Percentiles rank a stretch among this genome's conserved stretches.
Evolutionary conservation across 1,139 yeast genomes (phyloP).

Genomic region (Candida sp.): DNA sequence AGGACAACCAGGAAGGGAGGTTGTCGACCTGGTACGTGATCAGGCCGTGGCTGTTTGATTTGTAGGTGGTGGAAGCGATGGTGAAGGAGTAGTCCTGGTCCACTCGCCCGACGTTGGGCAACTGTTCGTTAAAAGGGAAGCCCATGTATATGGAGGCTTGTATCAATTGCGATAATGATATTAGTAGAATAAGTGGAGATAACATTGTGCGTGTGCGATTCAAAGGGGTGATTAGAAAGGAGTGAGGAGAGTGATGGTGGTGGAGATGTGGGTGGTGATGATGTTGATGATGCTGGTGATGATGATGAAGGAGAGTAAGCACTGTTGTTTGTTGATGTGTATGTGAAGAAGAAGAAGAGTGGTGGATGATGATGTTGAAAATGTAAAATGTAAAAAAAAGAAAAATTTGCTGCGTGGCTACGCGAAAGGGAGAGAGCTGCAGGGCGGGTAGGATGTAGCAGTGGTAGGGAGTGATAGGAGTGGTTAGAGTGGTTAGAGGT

Average conservation of each 20-base stretch:
- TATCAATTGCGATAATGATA: slow-evolving; percentile 3
- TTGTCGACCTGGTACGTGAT: slow-evolving; percentile 59
- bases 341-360: background rate
- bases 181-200: slow-evolving; percentile 1
- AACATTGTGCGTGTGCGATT: background rate
- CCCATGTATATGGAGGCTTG: slow-evolving; percentile 51
- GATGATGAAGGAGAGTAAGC: background rate
- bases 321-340: background rate
- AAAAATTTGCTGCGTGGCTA: background rate
- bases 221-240: background rate
- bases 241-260: background rate
- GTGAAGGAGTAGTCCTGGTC: slow-evolving; percentile 67
- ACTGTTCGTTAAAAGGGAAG: slow-evolving; percentile 82
- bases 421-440: background rate
- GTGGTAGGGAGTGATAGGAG: too few relatives aligned
- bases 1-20: slow-evolving; percentile 79
- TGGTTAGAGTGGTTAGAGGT: too few relatives aligned
- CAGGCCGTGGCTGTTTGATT: slow-evolving; percentile 43
- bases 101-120: slow-evolving; percentile 86
- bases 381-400: background rate
- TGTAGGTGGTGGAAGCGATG: slow-evolving; percentile 73
- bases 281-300: background rate
- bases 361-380: slow-evolving; percentile 2
- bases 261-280: background rate
- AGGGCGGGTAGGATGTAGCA: background rate